A percentile compares a stretch with the other conserved stretches of the same genome.
Conservation (phyloP, 2,329 filamentous ascomycete genomes). For the Pseudopyrenochaeta lycopersici region DNA sequence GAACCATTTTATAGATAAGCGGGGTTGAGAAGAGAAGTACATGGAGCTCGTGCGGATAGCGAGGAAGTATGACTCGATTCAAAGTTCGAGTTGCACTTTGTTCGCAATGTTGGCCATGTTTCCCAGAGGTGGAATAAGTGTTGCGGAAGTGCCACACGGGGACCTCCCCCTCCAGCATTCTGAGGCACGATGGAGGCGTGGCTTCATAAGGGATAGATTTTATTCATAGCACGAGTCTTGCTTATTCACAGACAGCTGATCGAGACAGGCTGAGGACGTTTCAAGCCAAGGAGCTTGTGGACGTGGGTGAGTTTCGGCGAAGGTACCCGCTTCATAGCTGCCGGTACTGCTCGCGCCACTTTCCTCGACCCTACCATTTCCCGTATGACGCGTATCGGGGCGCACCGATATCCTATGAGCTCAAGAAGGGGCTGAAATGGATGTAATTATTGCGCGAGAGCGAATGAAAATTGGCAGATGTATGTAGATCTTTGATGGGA, state of each 20-base stretch:
- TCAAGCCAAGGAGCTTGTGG: background rate
- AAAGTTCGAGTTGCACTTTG: background rate
- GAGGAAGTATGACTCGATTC: background rate
- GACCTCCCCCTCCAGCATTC: background rate
- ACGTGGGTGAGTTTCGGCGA: background rate
- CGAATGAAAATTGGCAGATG: too few relatives aligned
- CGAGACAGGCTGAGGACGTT: background rate
- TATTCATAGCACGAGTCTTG: background rate
- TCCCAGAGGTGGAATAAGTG: background rate
- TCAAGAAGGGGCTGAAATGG: background rate
- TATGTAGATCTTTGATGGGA: too few relatives aligned
- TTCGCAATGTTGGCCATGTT: background rate
- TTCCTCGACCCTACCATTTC: background rate
- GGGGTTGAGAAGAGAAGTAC: background rate
- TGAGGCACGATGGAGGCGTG: background rate
- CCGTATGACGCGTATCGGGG: background rate
- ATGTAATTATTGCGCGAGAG: too few relatives aligned
- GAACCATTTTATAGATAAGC: too few relatives aligned
- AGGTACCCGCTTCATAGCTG: background rate
- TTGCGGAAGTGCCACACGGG: background rate
- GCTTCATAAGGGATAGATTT: background rate
- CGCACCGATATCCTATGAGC: background rate
- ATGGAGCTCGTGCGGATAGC: background rate
- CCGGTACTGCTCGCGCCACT: background rate
- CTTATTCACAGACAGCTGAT: background rate